These are phyloP conservation scores for Wickerhamiella azyma DNA, from an alignment of 805 yeast genomes.

Conservation along the genomic window DNA sequence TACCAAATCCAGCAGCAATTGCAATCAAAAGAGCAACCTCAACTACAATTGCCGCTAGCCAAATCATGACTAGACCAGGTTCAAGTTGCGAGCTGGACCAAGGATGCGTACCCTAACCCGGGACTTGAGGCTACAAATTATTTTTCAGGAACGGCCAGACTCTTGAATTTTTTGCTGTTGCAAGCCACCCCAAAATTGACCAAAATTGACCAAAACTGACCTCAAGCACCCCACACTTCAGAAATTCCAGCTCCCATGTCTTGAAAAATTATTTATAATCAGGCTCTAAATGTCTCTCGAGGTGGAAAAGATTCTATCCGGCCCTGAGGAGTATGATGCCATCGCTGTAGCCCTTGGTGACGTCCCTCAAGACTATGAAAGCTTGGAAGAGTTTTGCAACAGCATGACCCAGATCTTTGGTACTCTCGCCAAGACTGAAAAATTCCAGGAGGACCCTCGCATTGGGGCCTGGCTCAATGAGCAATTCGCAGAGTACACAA, in stretches of 20 bases:
- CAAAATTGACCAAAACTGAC: no score
- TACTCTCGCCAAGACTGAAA: conserved; percentile 31
- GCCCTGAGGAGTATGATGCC: conserved; percentile 2
- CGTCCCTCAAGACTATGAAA: background rate
- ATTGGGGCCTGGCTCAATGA: conserved; percentile 13
- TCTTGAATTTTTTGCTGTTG: no score
- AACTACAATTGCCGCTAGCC: background rate
- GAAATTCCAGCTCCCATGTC: background rate
- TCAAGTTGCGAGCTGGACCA: background rate
- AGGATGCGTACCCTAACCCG: no score
- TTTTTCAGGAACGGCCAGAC: no score
- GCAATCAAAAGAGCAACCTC: background rate
- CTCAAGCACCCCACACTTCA: no score
- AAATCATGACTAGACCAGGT: background rate
- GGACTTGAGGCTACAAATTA: no score
- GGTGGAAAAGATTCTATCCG: conserved; percentile 5
- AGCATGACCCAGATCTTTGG: conserved; percentile 37
- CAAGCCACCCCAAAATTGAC: no score
- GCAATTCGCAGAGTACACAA: conserved; percentile 13
- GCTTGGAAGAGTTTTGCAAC: background rate
- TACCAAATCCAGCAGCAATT: background rate
- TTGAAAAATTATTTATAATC: background rate
- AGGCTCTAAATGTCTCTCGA: background rate
- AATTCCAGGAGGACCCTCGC: conserved; percentile 18
- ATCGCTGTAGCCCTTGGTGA: background rate